phyloP scores from a whole-genome alignment of 352 stramenopile species.

The Globisporangium irregulare region DNA sequence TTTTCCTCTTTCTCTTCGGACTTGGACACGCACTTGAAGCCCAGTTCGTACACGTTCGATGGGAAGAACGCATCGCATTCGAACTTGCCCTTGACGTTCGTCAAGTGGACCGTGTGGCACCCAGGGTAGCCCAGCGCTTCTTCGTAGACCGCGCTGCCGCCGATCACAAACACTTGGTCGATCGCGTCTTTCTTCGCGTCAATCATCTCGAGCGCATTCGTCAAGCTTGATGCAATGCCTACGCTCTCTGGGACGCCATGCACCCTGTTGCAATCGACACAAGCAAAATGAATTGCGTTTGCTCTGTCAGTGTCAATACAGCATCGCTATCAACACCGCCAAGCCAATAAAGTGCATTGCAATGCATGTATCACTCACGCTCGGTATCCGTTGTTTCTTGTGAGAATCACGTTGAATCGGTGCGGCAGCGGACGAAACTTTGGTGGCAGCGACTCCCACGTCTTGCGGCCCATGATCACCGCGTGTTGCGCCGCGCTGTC shows the following conservation, averaged over 20 bases:
- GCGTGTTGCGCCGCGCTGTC: constrained; percentile 76
- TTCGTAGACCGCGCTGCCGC: constrained; percentile 93
- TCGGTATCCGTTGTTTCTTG: constrained; percentile 62
- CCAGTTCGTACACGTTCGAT: constrained; percentile 53
- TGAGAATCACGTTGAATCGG: constrained; percentile 97
- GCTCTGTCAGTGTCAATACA: background rate
- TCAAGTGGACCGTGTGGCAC: constrained; percentile 90
- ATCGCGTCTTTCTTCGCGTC: constrained; percentile 61
- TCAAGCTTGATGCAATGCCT: constrained; percentile 80
- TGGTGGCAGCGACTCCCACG: constrained; percentile 97
- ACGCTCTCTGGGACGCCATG: constrained; percentile 75
- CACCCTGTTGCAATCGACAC: background rate
- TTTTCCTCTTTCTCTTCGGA: constrained; percentile 76
- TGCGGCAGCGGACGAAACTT: constrained; percentile 95
- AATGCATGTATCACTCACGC: constrained; percentile 12
- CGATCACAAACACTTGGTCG: constrained; percentile 97
- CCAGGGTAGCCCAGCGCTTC: constrained; percentile 85
- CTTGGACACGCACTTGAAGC: constrained; percentile 41
- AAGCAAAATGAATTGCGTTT: background rate
- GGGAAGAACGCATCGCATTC: constrained; percentile 95
- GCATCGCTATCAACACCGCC: background rate
- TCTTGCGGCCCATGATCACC: constrained; percentile 99
- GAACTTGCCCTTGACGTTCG: constrained; percentile 79
- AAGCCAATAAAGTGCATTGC: background rate
- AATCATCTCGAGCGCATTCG: constrained; percentile 90